Base-by-base conservation (phyloP, 192 early-diverging fungal species). In the Linnemannia elongata region DNA sequence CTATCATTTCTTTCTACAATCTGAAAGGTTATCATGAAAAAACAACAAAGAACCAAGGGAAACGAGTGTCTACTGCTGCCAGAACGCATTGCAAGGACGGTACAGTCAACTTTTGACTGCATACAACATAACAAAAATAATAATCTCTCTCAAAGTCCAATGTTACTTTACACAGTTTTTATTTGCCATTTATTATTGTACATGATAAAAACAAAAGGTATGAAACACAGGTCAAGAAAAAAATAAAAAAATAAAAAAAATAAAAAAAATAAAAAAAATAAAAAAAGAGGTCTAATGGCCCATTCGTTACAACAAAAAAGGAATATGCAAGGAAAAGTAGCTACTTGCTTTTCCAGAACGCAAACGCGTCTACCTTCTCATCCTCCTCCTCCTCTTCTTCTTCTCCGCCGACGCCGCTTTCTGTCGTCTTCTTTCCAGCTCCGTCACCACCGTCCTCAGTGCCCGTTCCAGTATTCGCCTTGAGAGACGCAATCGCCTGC, bases 301-400 rank as follows among this genome's bases (percentile, higher is more conserved):
- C n/a, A 4, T 77, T 52, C 44, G 6, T 12, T 1, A 45, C 44
- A 15, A 15, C 41, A 45, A 15, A 45, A 45, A 52, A 5, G 6
- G 49, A 18, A 18, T 20, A 52, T 52, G 49, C 20, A 22, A 20
- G 17, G 5, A 52, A 5, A 52, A 17, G 17, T 18, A 10, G 45
- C 72, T 79, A 82, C 41, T 88, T 89, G 44, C 78, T 57, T 68
- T 87, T 83, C 89, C 89, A 89, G 35, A 77, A 89, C 2, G 89
- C 82, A 78, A 89, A 89, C 18, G 89, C 80, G 30, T 89, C 85
- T 17, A 87, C 81, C 24, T 81, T 80, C n/a, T 82, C 74, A 33
- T 47, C 76, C 18, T 77, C 55, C n/a, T 82, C 74, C n/a, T 47
- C 76, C 18, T 77, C 55, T 18, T 33, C 73, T 36, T 75, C 41